phyloP scores from a whole-genome alignment of 352 stramenopile genomes.

The Globisporangium iwayamae region DNA sequence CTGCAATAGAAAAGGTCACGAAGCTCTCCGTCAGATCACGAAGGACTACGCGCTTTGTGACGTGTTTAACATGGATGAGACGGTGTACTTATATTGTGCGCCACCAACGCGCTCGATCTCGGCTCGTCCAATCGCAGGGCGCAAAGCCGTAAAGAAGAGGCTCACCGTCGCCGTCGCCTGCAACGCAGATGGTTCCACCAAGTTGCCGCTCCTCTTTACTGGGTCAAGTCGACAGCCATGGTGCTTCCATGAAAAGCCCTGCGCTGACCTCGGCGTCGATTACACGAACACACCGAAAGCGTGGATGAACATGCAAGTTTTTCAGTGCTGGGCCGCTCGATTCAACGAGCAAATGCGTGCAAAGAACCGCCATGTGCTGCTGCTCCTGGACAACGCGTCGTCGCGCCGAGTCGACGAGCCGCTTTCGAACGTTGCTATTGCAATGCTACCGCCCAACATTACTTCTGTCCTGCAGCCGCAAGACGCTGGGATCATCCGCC shows the following conservation, averaged over 20 bases:
- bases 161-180: not conserved
- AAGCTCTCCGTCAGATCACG: not conserved
- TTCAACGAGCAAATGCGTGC: not conserved
- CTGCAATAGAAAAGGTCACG: not conserved
- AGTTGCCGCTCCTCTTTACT: not conserved
- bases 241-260: not conserved
- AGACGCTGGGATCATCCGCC: not conserved
- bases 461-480: not conserved
- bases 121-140: not conserved
- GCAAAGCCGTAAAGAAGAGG: not conserved
- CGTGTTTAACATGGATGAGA: not conserved
- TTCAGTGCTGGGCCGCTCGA: not conserved
- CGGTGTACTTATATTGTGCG: not conserved
- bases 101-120: not conserved
- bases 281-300: not conserved
- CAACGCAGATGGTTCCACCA: not conserved
- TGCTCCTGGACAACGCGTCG: not conserved
- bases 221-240: not conserved
- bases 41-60: not conserved
- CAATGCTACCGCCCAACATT: not conserved
- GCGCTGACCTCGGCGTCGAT: not conserved
- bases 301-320: not conserved
- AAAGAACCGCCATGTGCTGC: not conserved
- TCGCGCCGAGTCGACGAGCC: not conserved
- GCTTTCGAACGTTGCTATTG: not conserved